Percentiles rank a stretch among this genome's conserved stretches.
Conservation (phyloP, 176 grass and related monocot genomes). For the Ensete ventricosum region DNA sequence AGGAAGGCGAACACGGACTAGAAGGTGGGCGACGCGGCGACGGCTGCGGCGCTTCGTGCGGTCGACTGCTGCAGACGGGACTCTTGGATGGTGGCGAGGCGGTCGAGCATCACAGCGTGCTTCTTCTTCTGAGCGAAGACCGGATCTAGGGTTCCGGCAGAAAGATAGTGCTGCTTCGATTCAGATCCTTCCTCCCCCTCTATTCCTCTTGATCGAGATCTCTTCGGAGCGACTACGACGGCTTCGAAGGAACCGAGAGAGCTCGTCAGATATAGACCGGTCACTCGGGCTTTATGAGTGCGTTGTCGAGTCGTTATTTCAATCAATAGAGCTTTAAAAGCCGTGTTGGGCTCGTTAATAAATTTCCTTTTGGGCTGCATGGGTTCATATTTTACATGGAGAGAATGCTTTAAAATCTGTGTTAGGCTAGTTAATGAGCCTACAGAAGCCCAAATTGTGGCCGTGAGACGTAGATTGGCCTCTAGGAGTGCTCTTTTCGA, state of each 20-base stretch:
- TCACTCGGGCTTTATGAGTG: too few species aligned
- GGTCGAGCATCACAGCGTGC: constrained; percentile 74
- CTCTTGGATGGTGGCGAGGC: constrained; percentile 49
- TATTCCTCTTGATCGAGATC: background rate
- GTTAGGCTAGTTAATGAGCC: too few species aligned
- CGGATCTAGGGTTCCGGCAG: constrained; percentile 21
- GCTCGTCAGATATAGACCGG: background rate
- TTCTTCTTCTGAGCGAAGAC: constrained; percentile 41
- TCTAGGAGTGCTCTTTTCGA: too few species aligned
- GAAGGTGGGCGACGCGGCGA: constrained; percentile 12
- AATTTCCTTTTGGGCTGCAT: too few species aligned
- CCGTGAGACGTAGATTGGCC: too few species aligned
- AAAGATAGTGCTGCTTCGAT: constrained; percentile 27
- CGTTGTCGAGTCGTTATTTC: too few species aligned
- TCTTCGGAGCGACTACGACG: background rate
- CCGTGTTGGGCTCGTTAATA: background rate
- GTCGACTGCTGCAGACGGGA: constrained; percentile 13
- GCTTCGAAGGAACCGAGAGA: background rate
- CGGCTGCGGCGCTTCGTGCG: constrained; percentile 3
- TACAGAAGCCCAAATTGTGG: too few species aligned
- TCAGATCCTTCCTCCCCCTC: background rate
- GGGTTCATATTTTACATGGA: too few species aligned
- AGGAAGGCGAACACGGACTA: constrained; percentile 38
- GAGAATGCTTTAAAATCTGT: too few species aligned
- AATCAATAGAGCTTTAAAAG: background rate